Percentiles rank a stretch among this genome's conserved stretches.
phyloP scores from a whole-genome alignment of 139 green algal species.

The Volvox africanus region DNA sequence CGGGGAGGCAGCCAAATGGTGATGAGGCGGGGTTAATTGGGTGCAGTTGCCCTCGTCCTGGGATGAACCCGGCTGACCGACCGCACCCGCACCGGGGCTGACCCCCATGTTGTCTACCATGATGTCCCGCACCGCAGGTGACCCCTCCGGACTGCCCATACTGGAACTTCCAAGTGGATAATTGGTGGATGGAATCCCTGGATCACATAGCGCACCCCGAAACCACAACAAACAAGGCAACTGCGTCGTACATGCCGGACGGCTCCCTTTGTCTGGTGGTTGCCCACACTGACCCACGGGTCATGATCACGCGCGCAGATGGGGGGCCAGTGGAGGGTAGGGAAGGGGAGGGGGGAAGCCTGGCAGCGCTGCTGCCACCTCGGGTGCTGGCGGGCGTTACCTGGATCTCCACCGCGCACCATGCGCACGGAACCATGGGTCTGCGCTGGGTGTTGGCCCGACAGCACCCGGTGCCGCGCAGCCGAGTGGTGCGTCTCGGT shows the following conservation, averaged over 20 bases:
- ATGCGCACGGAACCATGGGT: conserved; percentile 48
- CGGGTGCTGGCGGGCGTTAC: conserved; percentile 15
- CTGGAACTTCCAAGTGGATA: conserved; percentile 56
- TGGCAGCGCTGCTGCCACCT: background rate
- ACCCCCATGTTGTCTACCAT: too few relatives aligned
- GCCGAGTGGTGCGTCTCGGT: conserved; percentile 17
- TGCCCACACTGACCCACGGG: conserved; percentile 1
- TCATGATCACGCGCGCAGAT: background rate
- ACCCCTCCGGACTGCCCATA: conserved; percentile 42
- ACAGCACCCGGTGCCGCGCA: conserved; percentile 3
- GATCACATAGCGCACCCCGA: conserved; percentile 28
- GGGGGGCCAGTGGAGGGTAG: background rate
- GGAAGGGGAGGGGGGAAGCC: background rate
- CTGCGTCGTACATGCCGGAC: conserved; percentile 23
- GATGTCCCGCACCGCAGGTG: conserved; percentile 2
- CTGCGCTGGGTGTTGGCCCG: conserved; percentile 43
- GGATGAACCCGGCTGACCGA: too few relatives aligned
- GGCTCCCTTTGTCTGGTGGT: conserved; percentile 37
- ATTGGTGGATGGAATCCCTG: conserved; percentile 50
- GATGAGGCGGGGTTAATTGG: too few relatives aligned
- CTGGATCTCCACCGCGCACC: conserved; percentile 38
- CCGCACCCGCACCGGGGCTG: too few relatives aligned
- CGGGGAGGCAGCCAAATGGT: too few relatives aligned
- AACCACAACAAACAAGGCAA: conserved; percentile 45
- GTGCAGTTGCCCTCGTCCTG: too few relatives aligned